phyloP scores from a whole-genome alignment of 805 yeast genomes.

The Peterozyma toletana region DNA sequence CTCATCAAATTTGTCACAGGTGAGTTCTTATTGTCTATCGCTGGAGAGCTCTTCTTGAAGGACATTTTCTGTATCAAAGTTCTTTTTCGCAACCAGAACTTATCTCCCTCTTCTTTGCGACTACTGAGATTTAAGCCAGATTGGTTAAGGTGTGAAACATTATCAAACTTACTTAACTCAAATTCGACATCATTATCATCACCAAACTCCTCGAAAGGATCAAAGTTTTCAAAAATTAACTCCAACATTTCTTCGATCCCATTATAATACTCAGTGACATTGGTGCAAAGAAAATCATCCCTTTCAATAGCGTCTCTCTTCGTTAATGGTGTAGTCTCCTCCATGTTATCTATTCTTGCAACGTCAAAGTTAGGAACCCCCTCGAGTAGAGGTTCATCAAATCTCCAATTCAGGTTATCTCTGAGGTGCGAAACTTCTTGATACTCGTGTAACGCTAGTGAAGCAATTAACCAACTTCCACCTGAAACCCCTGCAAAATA shows the following conservation, averaged over 20 bases:
- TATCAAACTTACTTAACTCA: background rate
- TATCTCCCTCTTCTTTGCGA: too few species aligned
- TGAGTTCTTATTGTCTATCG: background rate
- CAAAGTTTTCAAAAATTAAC: background rate
- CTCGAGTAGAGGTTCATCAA: conserved; percentile 40
- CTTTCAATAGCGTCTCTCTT: background rate
- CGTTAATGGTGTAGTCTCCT: background rate
- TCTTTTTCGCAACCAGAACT: too few species aligned
- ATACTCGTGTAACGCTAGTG: conserved; percentile 32
- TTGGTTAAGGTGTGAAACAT: background rate
- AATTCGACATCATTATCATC: background rate
- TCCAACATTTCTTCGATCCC: background rate
- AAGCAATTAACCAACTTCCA: conserved; percentile 64
- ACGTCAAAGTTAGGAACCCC: conserved; percentile 52
- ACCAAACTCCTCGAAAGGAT: background rate
- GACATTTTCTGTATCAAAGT: too few species aligned
- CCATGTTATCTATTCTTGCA: background rate
- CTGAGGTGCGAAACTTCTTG: conserved; percentile 20
- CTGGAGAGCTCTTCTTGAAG: background rate
- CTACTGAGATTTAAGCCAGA: too few species aligned
- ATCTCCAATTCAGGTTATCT: conserved; percentile 28
- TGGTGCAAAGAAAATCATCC: background rate
- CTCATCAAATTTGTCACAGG: background rate
- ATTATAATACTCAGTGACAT: background rate
- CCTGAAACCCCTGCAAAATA: conserved; percentile 67